Base-by-base conservation (phyloP, 331 rosid genomes). In the Phaseolus coccineus region DNA sequence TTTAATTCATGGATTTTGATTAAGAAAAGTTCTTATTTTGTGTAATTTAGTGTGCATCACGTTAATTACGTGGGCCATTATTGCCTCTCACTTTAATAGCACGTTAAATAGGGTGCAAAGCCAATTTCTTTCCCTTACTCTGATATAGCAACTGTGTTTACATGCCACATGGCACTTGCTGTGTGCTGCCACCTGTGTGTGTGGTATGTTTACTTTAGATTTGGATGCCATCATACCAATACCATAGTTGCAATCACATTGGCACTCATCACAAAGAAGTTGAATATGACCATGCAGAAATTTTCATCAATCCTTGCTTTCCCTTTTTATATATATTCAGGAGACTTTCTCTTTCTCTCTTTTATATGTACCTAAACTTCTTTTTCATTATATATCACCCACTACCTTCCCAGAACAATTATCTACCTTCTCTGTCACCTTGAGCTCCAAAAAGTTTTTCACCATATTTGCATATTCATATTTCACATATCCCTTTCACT, bases 261-360 rank as follows among this genome's bases (percentile, higher is more conserved):
- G 61, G 47, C 73, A 79, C 42, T 71, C 71, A 33, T 70, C 64
- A 44, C 63, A 69, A 58, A 70, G 64, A 61, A 70, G 77, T 50
- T 47, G 63, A 71, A 61, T 80, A 50, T 80, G 42, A 47, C 73
- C 73, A 35, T 62, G 87, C 83, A 71, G 77, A 85, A 40, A 56
- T 76, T 66, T 71, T 74, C 79, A 77, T 85, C 86, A 84, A 78
- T 79, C 72, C 70, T 42, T 3, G 22, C 85, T 79, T 79, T 71
- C 53, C 75, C 73, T 83, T 84, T 83, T 73, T 47, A 67, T 74
- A 56, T 56, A 61, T 44, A 42, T 40, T 82, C 67, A 48, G 6
- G n/a, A 63, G 24, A 28, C 79, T 69, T 59, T 71, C 71, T 76
- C 78, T 74, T 70, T 69, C 77, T 57, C 78, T 68, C 78, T 73